phyloP scores from a whole-genome alignment of 228 moss, liverwort and hornwort species.

The Sphagnum magellanicum region DNA sequence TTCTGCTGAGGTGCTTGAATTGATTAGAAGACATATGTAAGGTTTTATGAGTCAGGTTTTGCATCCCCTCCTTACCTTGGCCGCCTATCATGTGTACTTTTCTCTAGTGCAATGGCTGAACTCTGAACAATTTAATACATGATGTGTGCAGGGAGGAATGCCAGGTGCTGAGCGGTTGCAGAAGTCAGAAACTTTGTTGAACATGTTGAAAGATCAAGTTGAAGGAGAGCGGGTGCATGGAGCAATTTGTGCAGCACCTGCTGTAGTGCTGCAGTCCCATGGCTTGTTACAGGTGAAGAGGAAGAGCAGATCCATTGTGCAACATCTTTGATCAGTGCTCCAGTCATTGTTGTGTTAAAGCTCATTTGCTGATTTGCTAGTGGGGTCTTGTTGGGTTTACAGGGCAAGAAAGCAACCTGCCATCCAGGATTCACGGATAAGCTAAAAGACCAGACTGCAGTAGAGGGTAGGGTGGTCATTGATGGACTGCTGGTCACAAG shows the following conservation, averaged over 20 bases:
- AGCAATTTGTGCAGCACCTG: conserved; percentile 98
- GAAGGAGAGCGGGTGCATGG: conserved; percentile 46
- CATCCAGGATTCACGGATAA: conserved; percentile 62
- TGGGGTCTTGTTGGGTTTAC: neutral
- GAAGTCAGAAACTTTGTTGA: conserved; percentile 37
- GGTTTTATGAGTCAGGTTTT: neutral
- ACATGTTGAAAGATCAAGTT: conserved; percentile 51
- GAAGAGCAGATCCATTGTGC: too few relatives aligned
- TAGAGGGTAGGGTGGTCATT: conserved; percentile 72
- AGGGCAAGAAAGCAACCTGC: conserved; percentile 87
- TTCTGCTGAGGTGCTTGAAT: neutral
- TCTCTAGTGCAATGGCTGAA: neutral
- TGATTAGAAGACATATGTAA: neutral
- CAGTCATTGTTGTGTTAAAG: too few relatives aligned
- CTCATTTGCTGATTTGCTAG: too few relatives aligned
- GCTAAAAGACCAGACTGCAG: conserved; percentile 74
- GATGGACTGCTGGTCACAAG: conserved; percentile 80
- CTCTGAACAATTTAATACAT: neutral
- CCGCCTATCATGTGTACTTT: neutral
- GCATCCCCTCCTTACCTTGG: neutral
- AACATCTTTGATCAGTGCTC: too few relatives aligned
- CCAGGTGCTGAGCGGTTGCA: conserved; percentile 73
- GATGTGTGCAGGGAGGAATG: conserved; percentile 62
- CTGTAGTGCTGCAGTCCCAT: conserved; percentile 65
- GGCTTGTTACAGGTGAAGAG: conserved; percentile 49